Evolutionary conservation across 2,329 filamentous ascomycete species (phyloP).

Genomic region (Sclerotinia subarctica): DNA sequence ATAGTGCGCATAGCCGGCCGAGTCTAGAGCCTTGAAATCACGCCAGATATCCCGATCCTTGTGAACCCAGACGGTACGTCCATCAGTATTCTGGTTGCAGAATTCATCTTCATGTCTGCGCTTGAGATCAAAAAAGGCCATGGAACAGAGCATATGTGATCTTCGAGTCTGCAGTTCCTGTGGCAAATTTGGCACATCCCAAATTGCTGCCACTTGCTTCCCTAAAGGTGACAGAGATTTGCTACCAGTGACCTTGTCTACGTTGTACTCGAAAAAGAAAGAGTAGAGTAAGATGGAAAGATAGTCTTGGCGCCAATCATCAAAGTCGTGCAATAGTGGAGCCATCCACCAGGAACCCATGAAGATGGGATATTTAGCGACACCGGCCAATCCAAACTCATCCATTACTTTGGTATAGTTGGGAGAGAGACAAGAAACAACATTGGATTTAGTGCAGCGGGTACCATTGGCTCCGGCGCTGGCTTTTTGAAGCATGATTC

Average conservation of each 20-base stretch:
- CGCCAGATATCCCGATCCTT: background rate
- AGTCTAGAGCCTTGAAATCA: background rate
- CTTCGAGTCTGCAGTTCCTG: background rate
- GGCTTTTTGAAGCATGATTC: background rate
- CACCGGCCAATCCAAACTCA: background rate
- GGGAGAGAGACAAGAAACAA: background rate
- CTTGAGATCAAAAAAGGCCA: slow-evolving; percentile 6
- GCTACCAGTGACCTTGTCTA: background rate
- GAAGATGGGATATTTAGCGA: background rate
- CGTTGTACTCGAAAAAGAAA: slow-evolving; percentile 4
- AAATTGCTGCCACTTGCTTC: background rate
- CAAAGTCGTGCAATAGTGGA: background rate
- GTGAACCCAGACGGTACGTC: background rate
- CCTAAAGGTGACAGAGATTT: background rate
- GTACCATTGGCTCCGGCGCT: background rate
- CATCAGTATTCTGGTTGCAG: background rate
- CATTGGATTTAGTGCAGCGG: background rate
- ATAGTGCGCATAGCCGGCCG: background rate
- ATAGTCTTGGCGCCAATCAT: background rate
- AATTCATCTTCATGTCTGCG: background rate
- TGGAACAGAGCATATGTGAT: slow-evolving; percentile 7
- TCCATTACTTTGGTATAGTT: background rate
- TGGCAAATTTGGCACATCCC: background rate
- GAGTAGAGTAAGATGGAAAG: background rate
- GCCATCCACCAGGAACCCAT: background rate